Conservation (phyloP, 2,329 filamentous ascomycete genomes). For the Colletotrichum noveboracense region DNA sequence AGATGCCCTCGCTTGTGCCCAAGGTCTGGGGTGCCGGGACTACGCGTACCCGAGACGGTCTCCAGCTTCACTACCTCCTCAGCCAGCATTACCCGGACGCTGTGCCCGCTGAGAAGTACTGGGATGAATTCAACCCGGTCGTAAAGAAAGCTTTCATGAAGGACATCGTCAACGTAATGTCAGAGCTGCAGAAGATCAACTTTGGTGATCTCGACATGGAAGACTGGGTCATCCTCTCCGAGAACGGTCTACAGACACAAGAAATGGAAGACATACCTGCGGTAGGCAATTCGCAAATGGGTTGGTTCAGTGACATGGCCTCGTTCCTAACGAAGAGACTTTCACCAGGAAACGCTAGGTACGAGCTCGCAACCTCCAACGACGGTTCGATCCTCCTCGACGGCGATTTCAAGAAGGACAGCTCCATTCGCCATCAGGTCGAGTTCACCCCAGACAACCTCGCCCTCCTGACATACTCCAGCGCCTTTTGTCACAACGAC, state of each 20-base stretch:
- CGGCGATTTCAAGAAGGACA: background rate
- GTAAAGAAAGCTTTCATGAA: background rate
- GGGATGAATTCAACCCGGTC: background rate
- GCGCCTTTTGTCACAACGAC: conserved; percentile 5
- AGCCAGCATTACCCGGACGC: background rate
- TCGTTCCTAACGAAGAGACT: background rate
- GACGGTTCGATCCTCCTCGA: background rate
- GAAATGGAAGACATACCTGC: background rate
- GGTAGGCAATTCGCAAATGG: background rate
- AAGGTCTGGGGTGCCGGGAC: conserved; percentile 1
- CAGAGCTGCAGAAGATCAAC: background rate
- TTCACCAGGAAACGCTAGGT: background rate
- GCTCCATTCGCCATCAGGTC: background rate
- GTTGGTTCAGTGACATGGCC: background rate
- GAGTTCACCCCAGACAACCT: background rate
- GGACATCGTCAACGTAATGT: background rate
- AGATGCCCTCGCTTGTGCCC: background rate
- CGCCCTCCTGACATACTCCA: background rate
- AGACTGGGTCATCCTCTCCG: background rate
- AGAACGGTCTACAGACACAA: background rate
- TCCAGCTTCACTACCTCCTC: background rate
- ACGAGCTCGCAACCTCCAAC: background rate
- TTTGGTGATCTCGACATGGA: background rate
- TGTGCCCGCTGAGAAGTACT: background rate
- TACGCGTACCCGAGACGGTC: background rate